A percentile compares a stretch with the other conserved stretches of the same genome.
These are phyloP conservation scores for Cudoniella acicularis DNA, from an alignment of 495 filamentous ascomycete species.

Conservation along the genomic window DNA sequence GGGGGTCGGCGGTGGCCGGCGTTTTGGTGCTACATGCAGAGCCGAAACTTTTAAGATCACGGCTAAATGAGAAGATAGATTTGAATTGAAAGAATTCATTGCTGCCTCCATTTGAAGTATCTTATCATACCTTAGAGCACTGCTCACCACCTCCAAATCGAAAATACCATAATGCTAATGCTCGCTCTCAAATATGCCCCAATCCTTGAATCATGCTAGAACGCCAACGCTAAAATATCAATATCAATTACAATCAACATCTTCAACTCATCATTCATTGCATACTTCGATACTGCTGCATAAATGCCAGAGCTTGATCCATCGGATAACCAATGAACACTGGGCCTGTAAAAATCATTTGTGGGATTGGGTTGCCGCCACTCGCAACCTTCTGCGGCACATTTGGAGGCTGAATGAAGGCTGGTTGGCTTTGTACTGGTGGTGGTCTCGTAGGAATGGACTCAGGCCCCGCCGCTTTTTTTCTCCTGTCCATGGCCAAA, in stretches of 20 bases:
- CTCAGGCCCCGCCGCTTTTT: neutral
- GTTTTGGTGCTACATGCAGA: neutral
- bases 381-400: constrained; percentile 2
- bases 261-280: constrained; percentile 10
- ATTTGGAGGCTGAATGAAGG: constrained; percentile 20
- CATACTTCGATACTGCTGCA: constrained; percentile 48
- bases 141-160: neutral
- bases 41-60: neutral
- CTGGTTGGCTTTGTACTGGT: constrained; percentile 4
- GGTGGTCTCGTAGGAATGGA: constrained; percentile 1
- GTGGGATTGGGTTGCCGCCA: constrained; percentile 34
- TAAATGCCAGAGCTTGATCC: constrained; percentile 68
- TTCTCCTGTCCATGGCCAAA: constrained; percentile 4
- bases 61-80: neutral
- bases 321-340: constrained; percentile 86
- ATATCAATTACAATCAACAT: neutral
- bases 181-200: neutral
- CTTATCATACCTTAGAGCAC: neutral
- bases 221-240: constrained; percentile 10
- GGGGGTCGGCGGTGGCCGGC: neutral
- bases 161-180: neutral
- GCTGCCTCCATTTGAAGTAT: neutral
- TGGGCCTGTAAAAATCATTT: constrained; percentile 79
- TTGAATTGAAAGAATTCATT: neutral
- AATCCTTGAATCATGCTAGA: neutral